Percentiles rank a stretch among this genome's conserved stretches.
These are phyloP conservation scores for Jatropha multifida DNA, from an alignment of 441 rosid species.

Conservation along the genomic window DNA sequence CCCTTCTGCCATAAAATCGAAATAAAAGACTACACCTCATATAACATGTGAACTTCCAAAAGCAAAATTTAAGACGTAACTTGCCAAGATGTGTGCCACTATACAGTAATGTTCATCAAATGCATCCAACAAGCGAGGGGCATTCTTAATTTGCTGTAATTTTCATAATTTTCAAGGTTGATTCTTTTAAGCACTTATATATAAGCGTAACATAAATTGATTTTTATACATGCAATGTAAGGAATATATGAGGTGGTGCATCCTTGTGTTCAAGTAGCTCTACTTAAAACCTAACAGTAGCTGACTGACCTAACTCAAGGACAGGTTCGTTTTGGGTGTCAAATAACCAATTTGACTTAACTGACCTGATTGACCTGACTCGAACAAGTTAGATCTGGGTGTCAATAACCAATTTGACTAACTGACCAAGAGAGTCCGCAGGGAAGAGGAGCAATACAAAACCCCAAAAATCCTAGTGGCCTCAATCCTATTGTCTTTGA, in stretches of 20 bases:
- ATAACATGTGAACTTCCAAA: background rate
- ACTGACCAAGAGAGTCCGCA: too few species aligned
- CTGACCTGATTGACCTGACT: too few species aligned
- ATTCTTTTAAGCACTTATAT: background rate
- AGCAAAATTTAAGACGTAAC: background rate
- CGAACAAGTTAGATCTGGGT: too few species aligned
- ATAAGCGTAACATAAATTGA: too few species aligned
- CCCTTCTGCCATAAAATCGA: background rate
- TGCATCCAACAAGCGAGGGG: background rate
- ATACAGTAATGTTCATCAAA: background rate
- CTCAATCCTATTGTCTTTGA: background rate
- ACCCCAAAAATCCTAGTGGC: background rate
- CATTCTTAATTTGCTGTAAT: background rate
- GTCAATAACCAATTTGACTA: too few species aligned
- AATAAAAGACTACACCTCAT: background rate
- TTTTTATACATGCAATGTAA: background rate
- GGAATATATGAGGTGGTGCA: background rate
- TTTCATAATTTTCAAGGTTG: background rate
- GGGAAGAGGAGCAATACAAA: background rate
- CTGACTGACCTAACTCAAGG: too few species aligned
- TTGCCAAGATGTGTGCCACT: background rate
- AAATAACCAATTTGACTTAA: too few species aligned
- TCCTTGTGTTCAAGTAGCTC: too few species aligned
- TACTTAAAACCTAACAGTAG: too few species aligned
- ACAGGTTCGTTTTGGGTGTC: too few species aligned